Percentiles rank a stretch among this genome's conserved stretches.
Conservation (phyloP, 495 filamentous ascomycete genomes). For the Aspergillus leporis region DNA sequence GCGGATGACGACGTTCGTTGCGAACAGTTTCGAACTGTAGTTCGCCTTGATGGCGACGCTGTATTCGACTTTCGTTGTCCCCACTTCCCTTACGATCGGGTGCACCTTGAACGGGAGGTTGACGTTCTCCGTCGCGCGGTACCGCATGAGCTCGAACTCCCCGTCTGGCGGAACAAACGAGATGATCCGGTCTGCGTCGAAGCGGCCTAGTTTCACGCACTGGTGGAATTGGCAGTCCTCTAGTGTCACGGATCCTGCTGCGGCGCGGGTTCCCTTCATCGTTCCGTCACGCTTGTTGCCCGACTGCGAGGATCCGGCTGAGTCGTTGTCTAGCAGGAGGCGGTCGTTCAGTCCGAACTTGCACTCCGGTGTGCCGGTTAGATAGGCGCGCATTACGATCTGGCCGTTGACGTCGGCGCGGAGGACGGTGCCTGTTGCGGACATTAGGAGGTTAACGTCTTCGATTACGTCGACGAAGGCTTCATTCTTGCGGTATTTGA, state of each 20-base stretch:
- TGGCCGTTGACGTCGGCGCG: conserved; percentile 97
- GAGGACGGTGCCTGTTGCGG: conserved; percentile 89
- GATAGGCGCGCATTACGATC: conserved; percentile 98
- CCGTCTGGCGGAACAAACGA: conserved; percentile 97
- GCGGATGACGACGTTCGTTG: conserved; percentile 93
- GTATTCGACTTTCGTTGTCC: conserved; percentile 97
- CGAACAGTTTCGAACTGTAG: conserved; percentile 94
- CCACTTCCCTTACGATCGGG: conserved; percentile 95
- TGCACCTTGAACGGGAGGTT: conserved; percentile 99
- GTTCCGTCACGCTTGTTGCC: conserved; percentile 41
- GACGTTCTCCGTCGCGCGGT: conserved; percentile 99
- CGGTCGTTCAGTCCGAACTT: conserved; percentile 99
- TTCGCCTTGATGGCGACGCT: conserved; percentile 97
- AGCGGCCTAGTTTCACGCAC: conserved; percentile 96
- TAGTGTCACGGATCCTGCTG: conserved; percentile 91
- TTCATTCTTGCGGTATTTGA: conserved; percentile 99
- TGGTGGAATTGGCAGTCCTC: conserved; percentile 99
- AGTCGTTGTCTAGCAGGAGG: conserved; percentile 67
- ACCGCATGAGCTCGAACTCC: conserved; percentile 99
- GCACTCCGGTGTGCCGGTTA: conserved; percentile 95
- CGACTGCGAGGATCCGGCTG: conserved; percentile 52
- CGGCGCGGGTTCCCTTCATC: conserved; percentile 88
- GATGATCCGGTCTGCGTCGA: conserved; percentile 97
- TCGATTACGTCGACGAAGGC: conserved; percentile 99
- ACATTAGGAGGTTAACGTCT: conserved; percentile 98